Percentiles rank a stretch among this genome's conserved stretches.
Evolutionary conservation across 805 yeast species (phyloP).

Genomic region (Wickerhamiella alocasiicola): DNA sequence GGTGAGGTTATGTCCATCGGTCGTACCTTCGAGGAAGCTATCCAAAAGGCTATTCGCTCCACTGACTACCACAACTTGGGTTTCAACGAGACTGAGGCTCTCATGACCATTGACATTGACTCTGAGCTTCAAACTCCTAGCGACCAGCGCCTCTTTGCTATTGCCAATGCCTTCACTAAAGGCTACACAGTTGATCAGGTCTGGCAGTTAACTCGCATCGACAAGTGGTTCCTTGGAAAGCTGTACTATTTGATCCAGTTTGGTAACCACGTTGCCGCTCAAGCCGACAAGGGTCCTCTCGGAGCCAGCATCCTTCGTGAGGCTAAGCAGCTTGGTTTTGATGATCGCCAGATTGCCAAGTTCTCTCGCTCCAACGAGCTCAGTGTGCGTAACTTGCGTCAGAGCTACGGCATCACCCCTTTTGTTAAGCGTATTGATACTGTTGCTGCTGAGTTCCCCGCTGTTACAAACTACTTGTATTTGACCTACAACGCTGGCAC

Average conservation of each 20-base stretch:
- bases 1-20: conserved; percentile 99
- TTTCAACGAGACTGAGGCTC: conserved; percentile 52
- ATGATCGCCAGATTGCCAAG: conserved; percentile 90
- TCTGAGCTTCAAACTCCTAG: conserved; percentile 89
- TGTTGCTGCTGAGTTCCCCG: conserved; percentile 98
- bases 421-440: conserved; percentile 96
- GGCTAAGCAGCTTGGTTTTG: conserved; percentile 94
- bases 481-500: conserved; percentile 87
- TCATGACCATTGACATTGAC: conserved; percentile 87
- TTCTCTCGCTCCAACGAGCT: conserved; percentile 83
- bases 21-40: conserved; percentile 93
- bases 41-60: conserved; percentile 93
- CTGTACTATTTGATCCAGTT: conserved; percentile 62
- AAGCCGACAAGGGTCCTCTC: conserved; percentile 11
- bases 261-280: conserved; percentile 34
- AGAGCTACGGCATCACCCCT: conserved; percentile 76
- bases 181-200: conserved; percentile 89
- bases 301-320: conserved; percentile 42
- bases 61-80: conserved; percentile 95
- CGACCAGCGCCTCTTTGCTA: conserved; percentile 92
- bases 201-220: conserved; percentile 83
- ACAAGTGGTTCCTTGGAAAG: conserved; percentile 92
- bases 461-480: conserved; percentile 85
- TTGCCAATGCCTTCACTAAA: conserved; percentile 82
- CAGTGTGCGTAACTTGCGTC: conserved; percentile 79